Evolutionary conservation across 345 rosid species (phyloP), one percentile per base, ranked within the genome.

Genomic region (Arabis alpina): DNA sequence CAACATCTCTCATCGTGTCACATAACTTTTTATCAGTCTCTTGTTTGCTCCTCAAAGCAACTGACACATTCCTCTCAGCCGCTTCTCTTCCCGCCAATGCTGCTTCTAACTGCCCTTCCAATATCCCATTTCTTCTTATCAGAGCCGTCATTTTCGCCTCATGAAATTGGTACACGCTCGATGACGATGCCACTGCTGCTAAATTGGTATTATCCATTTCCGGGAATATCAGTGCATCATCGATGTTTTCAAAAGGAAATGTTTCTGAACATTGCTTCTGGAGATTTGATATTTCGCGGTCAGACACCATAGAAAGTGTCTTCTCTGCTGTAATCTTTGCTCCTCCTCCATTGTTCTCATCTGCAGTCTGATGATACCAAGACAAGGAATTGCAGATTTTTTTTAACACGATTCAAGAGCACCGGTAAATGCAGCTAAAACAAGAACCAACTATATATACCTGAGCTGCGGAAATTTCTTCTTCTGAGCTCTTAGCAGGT

Each of bases 101-200:
- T 47, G 88, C 84, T 9, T 84, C 87, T 66, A 91, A 70, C 77
- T 91, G 93, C 68, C 85, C 96, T 80, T 94, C 97, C 23, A 88
- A 78, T 24, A 81, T 66, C 61, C 86, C 92, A 39, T 91, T 91
- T 76, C 86, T 88, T 76, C 89, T 81, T 61, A 86, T 82, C 2
- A 94, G 81, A 57, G 89, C 66, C 12, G 89, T 78, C 83, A 88
- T 84, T 82, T 87, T 88, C 8, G 85, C 66, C 82, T 94, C 95
- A n/a, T 86, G 89, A 73, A 85, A 76, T 61, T 86, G 89, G 76
- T 82, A 83, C n/a, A 84, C 62, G 67, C 88, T 81, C 43, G 92
- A 85, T 72, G 82, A 84, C 24, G 88, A 76, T 16, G 80, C 23
- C 2, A 43, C 23, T 43, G 47, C 68, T 36, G 41, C 80, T 37